phyloP scores from a whole-genome alignment of 345 rosid genomes.

The Eutrema heterophyllum region DNA sequence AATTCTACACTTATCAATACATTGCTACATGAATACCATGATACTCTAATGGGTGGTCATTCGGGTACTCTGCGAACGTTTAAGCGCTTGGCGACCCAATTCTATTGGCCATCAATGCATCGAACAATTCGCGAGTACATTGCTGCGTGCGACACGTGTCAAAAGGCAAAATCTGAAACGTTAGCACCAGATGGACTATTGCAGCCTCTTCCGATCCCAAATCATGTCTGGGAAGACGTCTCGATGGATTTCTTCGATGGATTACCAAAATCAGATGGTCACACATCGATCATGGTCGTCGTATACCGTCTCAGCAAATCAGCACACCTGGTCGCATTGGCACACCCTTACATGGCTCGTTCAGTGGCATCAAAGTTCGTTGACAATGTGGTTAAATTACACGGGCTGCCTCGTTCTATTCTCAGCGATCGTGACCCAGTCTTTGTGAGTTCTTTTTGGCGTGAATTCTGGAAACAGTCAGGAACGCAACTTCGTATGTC shows the following conservation, averaged over 20 bases:
- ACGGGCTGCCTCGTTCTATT: neutral
- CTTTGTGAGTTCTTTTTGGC: neutral
- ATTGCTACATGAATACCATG: neutral
- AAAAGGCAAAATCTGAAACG: neutral
- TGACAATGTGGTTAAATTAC: neutral
- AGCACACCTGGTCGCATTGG: fast-evolving
- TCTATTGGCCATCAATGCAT: neutral
- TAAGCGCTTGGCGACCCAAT: neutral
- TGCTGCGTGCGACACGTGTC: neutral
- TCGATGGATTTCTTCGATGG: neutral
- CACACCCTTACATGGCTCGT: neutral
- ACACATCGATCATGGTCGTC: neutral
- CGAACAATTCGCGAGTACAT: neutral
- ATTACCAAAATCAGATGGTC: neutral
- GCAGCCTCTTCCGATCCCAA: neutral
- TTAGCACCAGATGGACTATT: fast-evolving
- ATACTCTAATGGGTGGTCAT: neutral
- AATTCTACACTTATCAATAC: fast-evolving
- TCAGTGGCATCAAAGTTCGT: neutral
- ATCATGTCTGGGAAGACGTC: neutral
- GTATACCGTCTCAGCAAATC: neutral
- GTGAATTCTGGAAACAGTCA: neutral
- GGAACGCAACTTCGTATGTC: neutral
- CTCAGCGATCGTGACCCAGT: neutral
- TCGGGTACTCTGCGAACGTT: neutral